Conservation (phyloP, 2,329 filamentous ascomycete species). For the Talaromyces piceae region DNA sequence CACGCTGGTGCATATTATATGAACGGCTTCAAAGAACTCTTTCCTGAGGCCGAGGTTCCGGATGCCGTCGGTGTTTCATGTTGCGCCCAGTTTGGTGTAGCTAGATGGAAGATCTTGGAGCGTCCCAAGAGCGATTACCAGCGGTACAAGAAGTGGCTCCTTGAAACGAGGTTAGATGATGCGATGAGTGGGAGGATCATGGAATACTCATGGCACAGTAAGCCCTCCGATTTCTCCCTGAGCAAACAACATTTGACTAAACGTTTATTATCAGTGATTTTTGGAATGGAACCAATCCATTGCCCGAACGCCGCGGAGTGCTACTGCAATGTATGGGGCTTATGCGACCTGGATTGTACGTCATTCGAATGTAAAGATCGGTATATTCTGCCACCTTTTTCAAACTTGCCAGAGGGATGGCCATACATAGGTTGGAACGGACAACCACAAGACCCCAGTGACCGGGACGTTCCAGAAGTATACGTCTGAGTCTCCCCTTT, state of each 20-base stretch:
- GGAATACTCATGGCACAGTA: slow-evolving; percentile 56
- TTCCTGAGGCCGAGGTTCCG: slow-evolving; percentile 36
- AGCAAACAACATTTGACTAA: not conserved
- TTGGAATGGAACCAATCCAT: slow-evolving; percentile 50
- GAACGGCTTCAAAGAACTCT: slow-evolving; percentile 43
- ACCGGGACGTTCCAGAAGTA: slow-evolving; percentile 19
- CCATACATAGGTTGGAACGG: slow-evolving; percentile 49
- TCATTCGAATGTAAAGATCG: slow-evolving; percentile 46
- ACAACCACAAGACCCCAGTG: slow-evolving; percentile 26
- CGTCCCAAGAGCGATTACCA: slow-evolving; percentile 43
- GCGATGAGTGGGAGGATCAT: slow-evolving; percentile 46
- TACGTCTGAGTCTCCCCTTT: not conserved
- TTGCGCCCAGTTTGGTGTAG: slow-evolving; percentile 50
- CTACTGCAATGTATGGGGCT: slow-evolving; percentile 60
- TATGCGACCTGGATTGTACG: slow-evolving; percentile 45
- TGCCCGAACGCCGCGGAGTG: slow-evolving; percentile 56
- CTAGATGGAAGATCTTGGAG: slow-evolving; percentile 39
- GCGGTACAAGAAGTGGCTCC: slow-evolving; percentile 43
- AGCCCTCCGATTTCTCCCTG: slow-evolving; percentile 16
- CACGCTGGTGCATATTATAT: slow-evolving; percentile 45
- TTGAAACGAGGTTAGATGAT: slow-evolving; percentile 41
- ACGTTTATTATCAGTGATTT: slow-evolving; percentile 46
- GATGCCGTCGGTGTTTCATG: slow-evolving; percentile 44
- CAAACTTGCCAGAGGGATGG: slow-evolving; percentile 55
- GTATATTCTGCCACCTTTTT: slow-evolving; percentile 53